phyloP scores from a whole-genome alignment of 805 yeast species.

The Metschnikowia anglica region DNA sequence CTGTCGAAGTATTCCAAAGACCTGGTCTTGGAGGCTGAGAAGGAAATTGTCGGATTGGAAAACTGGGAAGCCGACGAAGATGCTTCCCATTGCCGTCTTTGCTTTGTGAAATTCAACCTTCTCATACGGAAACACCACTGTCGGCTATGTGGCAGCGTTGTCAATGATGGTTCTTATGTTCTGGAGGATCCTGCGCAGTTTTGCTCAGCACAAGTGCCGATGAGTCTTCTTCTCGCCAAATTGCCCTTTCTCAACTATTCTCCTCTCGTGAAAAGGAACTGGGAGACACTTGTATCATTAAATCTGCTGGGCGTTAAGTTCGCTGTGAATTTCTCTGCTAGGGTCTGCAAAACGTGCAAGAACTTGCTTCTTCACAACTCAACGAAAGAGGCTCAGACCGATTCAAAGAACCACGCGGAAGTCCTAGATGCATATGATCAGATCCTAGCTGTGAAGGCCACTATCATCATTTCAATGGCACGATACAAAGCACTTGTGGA shows the following conservation, averaged over 20 bases:
- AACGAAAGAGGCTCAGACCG: not conserved
- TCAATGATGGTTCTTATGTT: slow-evolving; percentile 59
- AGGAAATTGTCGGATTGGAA: slow-evolving; percentile 41
- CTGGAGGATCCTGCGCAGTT: slow-evolving; percentile 34
- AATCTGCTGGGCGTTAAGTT: not conserved
- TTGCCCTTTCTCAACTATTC: slow-evolving; percentile 39
- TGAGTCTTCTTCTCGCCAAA: slow-evolving; percentile 40
- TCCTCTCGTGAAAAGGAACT: slow-evolving; percentile 22
- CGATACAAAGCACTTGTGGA: slow-evolving; percentile 22
- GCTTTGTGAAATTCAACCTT: slow-evolving; percentile 57
- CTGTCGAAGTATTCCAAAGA: slow-evolving; percentile 6
- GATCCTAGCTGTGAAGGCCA: slow-evolving; percentile 24
- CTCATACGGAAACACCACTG: slow-evolving; percentile 83
- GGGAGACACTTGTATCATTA: slow-evolving; percentile 13
- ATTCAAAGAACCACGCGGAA: slow-evolving; percentile 6
- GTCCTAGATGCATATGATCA: slow-evolving; percentile 25
- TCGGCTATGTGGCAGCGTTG: slow-evolving; percentile 78
- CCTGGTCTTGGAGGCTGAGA: slow-evolving; percentile 20
- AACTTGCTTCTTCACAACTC: slow-evolving; percentile 50
- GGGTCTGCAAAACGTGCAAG: slow-evolving; percentile 74
- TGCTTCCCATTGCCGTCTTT: slow-evolving; percentile 58
- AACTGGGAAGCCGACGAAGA: slow-evolving; percentile 58
- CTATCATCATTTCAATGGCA: slow-evolving; percentile 23
- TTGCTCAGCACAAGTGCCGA: slow-evolving; percentile 75
- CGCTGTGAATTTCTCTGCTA: slow-evolving; percentile 25